These are phyloP conservation scores for Coemansia sp. DNA, from an alignment of 192 early-diverging fungal genomes.

Conservation along the genomic window DNA sequence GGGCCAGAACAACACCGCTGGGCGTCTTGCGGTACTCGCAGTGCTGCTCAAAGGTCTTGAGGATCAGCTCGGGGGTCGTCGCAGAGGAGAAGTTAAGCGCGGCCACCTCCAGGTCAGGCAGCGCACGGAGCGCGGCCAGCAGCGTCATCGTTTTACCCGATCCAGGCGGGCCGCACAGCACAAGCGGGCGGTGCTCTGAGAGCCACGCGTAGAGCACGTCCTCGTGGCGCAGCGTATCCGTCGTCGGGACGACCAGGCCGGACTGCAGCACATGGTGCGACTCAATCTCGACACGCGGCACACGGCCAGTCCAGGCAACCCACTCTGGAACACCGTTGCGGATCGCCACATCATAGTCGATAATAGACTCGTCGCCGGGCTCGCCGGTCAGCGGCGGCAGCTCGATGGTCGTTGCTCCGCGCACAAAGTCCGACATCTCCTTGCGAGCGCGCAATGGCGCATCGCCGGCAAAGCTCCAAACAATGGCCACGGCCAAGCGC, in stretches of 20 bases:
- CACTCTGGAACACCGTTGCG: constrained; percentile 70
- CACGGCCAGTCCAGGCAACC: constrained; percentile 84
- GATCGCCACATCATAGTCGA: constrained; percentile 89
- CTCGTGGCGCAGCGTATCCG: constrained; percentile 98
- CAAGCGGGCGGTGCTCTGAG: constrained; percentile 88
- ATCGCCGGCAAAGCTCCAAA: constrained; percentile 98
- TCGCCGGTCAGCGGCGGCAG: constrained; percentile 54
- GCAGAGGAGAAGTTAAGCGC: constrained; percentile 99
- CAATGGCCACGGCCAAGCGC: constrained; percentile 73
- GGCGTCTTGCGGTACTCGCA: constrained; percentile 98
- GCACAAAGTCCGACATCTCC: constrained; percentile 78
- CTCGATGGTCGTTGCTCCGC: constrained; percentile 68
- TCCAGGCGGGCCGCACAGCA: constrained; percentile 98
- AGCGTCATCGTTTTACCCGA: constrained; percentile 99
- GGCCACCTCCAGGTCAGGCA: constrained; percentile 94
- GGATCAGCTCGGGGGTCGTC: constrained; percentile 90
- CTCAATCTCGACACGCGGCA: constrained; percentile 94
- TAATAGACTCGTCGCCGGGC: constrained; percentile 53
- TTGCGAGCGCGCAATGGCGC: constrained; percentile 66
- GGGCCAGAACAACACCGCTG: constrained; percentile 81
- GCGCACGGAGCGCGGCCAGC: constrained; percentile 88
- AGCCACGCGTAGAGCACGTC: constrained; percentile 94
- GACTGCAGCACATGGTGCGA: constrained; percentile 85
- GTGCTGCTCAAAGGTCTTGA: constrained; percentile 96
- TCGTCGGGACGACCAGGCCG: constrained; percentile 95